phyloP scores from a whole-genome alignment of 2,329 filamentous ascomycete species.

The Sclerotinia trifoliorum region DNA sequence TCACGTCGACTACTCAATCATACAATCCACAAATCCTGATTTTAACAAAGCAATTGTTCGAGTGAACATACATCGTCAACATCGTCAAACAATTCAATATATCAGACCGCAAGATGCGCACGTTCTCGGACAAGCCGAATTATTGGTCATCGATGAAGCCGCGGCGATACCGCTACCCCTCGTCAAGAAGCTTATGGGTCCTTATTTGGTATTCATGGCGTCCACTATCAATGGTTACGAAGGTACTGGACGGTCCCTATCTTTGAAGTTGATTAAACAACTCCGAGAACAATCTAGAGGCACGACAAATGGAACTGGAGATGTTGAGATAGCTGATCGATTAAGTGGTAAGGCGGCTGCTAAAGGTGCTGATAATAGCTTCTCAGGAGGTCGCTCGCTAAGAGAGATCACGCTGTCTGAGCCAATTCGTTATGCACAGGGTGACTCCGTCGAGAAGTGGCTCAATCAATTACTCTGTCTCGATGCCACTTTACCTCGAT shows the following conservation, averaged over 20 bases:
- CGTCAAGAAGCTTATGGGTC: conserved; percentile 91
- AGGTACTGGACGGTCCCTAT: conserved; percentile 90
- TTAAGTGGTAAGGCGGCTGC: conserved; percentile 67
- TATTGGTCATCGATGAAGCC: conserved; percentile 95
- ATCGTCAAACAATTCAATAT: conserved; percentile 97
- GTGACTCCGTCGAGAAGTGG: conserved; percentile 93
- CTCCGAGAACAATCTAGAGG: conserved; percentile 86
- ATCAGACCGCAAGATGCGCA: conserved; percentile 96
- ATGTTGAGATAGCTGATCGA: conserved; percentile 71
- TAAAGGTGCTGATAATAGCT: conserved; percentile 60
- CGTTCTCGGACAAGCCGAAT: conserved; percentile 88
- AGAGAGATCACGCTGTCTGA: conserved; percentile 91
- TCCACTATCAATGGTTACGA: conserved; percentile 99
- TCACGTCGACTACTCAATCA: conserved; percentile 95
- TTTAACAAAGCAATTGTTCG: conserved; percentile 99
- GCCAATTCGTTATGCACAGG: conserved; percentile 90
- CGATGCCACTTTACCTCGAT: conserved; percentile 82
- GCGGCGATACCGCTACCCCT: conserved; percentile 92
- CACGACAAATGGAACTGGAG: conserved; percentile 52
- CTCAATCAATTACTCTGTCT: conserved; percentile 91
- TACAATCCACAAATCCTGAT: conserved; percentile 96
- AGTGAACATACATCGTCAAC: conserved; percentile 91
- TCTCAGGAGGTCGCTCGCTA: conserved; percentile 70
- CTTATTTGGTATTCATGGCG: conserved; percentile 98
- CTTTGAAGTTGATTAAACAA: conserved; percentile 95